Conservation (phyloP, 768 basidiomycete species). For the Leucocoprinus sp. region DNA sequence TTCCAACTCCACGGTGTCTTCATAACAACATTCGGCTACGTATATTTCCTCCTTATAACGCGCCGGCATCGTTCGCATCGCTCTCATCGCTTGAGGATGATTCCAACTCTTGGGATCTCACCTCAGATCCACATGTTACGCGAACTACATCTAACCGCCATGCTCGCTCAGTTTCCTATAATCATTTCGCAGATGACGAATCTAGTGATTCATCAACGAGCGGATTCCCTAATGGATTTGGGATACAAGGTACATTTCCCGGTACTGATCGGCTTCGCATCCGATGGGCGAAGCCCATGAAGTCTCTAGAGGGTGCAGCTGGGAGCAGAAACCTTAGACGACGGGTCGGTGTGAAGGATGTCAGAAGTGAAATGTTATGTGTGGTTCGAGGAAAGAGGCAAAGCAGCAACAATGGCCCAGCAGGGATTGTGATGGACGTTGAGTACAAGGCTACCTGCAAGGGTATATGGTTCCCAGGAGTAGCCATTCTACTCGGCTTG, state of each 20-base stretch:
- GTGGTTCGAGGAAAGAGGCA: constrained; percentile 42
- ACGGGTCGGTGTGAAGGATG: constrained; percentile 62
- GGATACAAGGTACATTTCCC: constrained; percentile 72
- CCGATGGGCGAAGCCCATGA: constrained; percentile 67
- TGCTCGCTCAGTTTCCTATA: constrained; percentile 52
- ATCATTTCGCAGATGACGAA: constrained; percentile 74
- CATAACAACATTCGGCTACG: constrained; percentile 68
- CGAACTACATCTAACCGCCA: constrained; percentile 38
- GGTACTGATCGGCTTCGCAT: constrained; percentile 69
- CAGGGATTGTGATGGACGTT: constrained; percentile 55
- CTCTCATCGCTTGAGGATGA: constrained; percentile 73
- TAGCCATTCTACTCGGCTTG: constrained; percentile 73
- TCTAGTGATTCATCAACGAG: constrained; percentile 61
- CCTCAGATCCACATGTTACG: constrained; percentile 69
- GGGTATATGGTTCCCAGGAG: constrained; percentile 76
- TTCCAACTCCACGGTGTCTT: constrained; percentile 71
- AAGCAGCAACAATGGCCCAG: constrained; percentile 27
- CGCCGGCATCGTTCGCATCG: constrained; percentile 59
- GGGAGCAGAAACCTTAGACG: constrained; percentile 44
- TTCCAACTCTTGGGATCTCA: constrained; percentile 60
- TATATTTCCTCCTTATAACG: constrained; percentile 55
- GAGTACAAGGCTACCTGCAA: constrained; percentile 69
- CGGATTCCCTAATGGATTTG: constrained; percentile 51
- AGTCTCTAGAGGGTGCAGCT: constrained; percentile 35
- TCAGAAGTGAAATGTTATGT: constrained; percentile 60